Conservation (phyloP, 441 rosid genomes). For the Jatropha podagrica region DNA sequence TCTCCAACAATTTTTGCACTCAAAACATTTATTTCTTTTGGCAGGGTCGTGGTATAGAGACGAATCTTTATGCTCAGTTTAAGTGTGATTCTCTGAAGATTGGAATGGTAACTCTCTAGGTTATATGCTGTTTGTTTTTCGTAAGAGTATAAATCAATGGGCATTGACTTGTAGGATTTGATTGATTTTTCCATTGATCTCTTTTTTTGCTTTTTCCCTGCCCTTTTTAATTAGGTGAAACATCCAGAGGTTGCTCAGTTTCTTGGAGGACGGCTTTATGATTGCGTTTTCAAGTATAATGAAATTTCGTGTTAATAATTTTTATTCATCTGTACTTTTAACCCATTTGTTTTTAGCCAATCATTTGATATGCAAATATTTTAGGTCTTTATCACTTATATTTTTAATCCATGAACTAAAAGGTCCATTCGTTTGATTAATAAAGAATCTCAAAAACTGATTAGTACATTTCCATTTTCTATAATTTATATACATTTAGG, state of each 20-base stretch:
- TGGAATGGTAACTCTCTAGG: constrained; percentile 64
- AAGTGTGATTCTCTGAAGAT: constrained; percentile 95
- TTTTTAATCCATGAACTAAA: neutral
- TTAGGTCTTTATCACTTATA: constrained; percentile 13
- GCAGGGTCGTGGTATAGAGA: constrained; percentile 98
- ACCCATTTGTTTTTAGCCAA: neutral
- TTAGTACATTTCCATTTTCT: neutral
- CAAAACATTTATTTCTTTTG: constrained; percentile 19
- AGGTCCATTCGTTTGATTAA: constrained; percentile 1
- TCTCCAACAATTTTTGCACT: neutral
- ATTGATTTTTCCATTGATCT: neutral
- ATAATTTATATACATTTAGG: neutral
- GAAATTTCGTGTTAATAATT: constrained; percentile 43
- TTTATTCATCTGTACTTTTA: constrained; percentile 12
- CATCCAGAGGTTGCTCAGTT: constrained; percentile 97
- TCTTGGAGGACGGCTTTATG: constrained; percentile 93
- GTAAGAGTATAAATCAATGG: neutral
- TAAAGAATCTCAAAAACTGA: constrained; percentile 14
- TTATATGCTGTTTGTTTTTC: neutral
- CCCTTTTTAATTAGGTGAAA: constrained; percentile 62
- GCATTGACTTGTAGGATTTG: neutral
- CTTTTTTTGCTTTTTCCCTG: neutral
- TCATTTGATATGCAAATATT: constrained; percentile 9
- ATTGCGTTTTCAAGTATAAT: constrained; percentile 90
- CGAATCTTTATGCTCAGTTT: constrained; percentile 94